These are phyloP conservation scores for Entonaema liquescens DNA, from an alignment of 495 filamentous ascomycete genomes.

Conservation along the genomic window DNA sequence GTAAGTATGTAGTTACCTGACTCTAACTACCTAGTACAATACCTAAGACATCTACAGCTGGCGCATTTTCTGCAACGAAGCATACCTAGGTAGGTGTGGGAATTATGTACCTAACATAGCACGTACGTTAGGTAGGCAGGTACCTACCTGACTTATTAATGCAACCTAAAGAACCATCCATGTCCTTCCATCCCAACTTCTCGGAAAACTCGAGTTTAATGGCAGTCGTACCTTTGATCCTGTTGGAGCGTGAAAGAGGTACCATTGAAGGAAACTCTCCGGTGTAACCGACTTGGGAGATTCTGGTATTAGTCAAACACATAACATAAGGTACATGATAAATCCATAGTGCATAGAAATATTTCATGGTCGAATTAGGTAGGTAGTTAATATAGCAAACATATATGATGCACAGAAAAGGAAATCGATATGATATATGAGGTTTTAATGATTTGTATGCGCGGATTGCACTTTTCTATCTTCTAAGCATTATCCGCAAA, in stretches of 20 bases:
- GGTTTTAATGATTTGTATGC: too few species aligned
- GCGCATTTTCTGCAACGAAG: neutral
- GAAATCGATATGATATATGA: too few species aligned
- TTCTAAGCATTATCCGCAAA: neutral
- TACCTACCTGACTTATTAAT: slow-evolving; percentile 6
- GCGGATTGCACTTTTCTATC: neutral
- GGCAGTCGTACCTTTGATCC: slow-evolving; percentile 17
- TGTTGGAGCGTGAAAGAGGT: neutral
- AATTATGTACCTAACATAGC: neutral
- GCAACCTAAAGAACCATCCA: slow-evolving; percentile 7
- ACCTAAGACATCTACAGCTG: neutral
- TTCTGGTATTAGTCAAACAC: neutral
- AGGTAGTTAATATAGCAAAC: neutral
- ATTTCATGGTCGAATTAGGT: neutral
- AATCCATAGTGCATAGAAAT: neutral
- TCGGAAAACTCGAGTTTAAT: slow-evolving; percentile 10
- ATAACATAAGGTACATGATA: too few species aligned
- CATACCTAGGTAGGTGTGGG: neutral
- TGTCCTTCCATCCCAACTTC: slow-evolving; percentile 12
- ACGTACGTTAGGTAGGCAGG: too few species aligned
- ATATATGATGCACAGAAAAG: too few species aligned
- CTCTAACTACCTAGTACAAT: neutral
- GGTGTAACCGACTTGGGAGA: slow-evolving; percentile 10
- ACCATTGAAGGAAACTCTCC: neutral
- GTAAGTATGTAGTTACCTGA: neutral